These are phyloP conservation scores for Excoecaria cochinchinensis DNA, from an alignment of 345 rosid species.

Conservation along the genomic window DNA sequence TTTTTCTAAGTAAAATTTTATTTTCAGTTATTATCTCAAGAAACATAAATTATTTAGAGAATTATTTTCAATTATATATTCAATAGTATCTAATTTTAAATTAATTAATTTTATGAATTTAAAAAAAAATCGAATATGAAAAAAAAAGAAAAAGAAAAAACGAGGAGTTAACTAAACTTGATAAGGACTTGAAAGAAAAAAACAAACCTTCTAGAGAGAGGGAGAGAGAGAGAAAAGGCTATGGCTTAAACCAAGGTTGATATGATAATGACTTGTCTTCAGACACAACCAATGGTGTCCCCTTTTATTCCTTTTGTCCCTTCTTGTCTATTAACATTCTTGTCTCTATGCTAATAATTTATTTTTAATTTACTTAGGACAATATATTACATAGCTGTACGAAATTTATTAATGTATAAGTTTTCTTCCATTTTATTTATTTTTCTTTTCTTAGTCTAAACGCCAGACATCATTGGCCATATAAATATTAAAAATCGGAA, in stretches of 20 bases:
- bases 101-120: no score
- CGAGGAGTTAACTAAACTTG: constrained; percentile 5
- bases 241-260: background rate
- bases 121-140: no score
- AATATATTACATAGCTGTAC: background rate
- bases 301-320: background rate
- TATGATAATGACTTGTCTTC: constrained; percentile 22
- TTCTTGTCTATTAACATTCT: background rate
- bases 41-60: no score
- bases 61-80: no score
- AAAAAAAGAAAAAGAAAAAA: no score
- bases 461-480: background rate
- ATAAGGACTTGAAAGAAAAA: constrained; percentile 3
- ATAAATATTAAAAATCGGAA: background rate
- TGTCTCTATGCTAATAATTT: background rate
- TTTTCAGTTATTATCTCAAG: no score
- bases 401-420: background rate
- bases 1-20: no score
- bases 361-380: background rate
- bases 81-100: no score
- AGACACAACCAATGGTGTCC: constrained; percentile 5
- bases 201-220: constrained; percentile 2
- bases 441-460: constrained; percentile 5
- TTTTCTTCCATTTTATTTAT: background rate
- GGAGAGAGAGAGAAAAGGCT: background rate